phyloP scores from a whole-genome alignment of 495 filamentous ascomycete genomes.

The Clavariopsis aquatica region DNA sequence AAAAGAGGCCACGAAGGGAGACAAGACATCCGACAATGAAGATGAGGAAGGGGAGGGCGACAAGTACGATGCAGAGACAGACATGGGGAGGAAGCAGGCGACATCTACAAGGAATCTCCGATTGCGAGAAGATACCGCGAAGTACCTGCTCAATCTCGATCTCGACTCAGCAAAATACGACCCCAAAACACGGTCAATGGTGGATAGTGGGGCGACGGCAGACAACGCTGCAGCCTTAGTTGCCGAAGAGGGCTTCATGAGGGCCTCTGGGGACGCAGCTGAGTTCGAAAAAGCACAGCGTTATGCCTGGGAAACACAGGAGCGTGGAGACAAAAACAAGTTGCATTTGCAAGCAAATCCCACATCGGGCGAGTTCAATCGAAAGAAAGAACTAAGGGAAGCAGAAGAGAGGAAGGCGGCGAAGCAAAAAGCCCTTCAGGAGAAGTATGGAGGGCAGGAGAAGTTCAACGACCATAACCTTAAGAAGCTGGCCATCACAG shows the following conservation, averaged over 20 bases:
- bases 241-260: slow-evolving; percentile 91
- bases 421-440: slow-evolving; percentile 69
- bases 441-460: slow-evolving; percentile 80
- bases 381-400: slow-evolving; percentile 75
- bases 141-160: slow-evolving; percentile 92
- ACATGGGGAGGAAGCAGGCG: slow-evolving; percentile 88
- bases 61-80: slow-evolving; percentile 94
- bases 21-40: slow-evolving; percentile 53
- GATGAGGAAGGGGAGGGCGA: slow-evolving; percentile 64
- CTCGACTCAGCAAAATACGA: slow-evolving; percentile 97
- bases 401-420: slow-evolving; percentile 65
- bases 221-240: slow-evolving; percentile 86
- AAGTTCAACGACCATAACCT: slow-evolving; percentile 63
- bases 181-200: slow-evolving; percentile 93
- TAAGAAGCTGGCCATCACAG: slow-evolving; percentile 66
- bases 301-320: slow-evolving; percentile 95
- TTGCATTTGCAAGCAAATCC: slow-evolving; percentile 94
- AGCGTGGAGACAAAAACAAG: slow-evolving; percentile 69
- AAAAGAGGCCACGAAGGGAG: slow-evolving; percentile 47
- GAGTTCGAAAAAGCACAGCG: slow-evolving; percentile 88
- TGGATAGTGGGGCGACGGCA: slow-evolving; percentile 78
- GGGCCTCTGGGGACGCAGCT: slow-evolving; percentile 86
- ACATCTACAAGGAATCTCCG: slow-evolving; percentile 88
- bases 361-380: slow-evolving; percentile 81
- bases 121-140: slow-evolving; percentile 96